phyloP scores from a whole-genome alignment of 2,329 filamentous ascomycete genomes.

The Fusarium concolor region DNA sequence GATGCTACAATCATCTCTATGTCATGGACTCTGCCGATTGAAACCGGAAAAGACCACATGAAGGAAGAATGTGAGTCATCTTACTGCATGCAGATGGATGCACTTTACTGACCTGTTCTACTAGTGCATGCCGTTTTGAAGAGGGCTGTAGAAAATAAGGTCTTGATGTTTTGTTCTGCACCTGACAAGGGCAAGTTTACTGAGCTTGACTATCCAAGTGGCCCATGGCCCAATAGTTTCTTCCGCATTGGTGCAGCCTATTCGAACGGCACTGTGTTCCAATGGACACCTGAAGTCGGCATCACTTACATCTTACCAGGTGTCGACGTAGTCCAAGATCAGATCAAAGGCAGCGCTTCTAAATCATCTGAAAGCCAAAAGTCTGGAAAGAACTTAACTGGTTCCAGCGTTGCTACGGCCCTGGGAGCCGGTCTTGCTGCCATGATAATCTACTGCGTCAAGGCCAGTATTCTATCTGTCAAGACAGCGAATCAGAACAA shows the following conservation, averaged over 20 bases:
- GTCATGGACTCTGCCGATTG: constrained; percentile 1
- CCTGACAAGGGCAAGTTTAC: constrained; percentile 7
- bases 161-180: neutral
- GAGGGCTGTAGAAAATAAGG: neutral
- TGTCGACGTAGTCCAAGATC: neutral
- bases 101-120: no score
- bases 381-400: neutral
- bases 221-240: neutral
- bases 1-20: constrained; percentile 1
- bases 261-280: neutral
- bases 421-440: neutral
- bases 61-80: neutral
- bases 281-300: neutral
- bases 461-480: neutral
- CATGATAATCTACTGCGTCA: constrained; percentile 3
- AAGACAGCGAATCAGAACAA: neutral
- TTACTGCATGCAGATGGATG: no score
- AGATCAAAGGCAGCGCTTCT: neutral
- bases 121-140: neutral
- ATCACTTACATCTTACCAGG: neutral
- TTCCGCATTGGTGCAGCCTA: neutral
- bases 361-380: neutral
- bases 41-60: neutral
- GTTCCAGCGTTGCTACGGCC: neutral
- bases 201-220: neutral